phyloP scores from a whole-genome alignment of 2,329 filamentous ascomycete genomes.

The Parasarocladium wereldwijsianum region DNA sequence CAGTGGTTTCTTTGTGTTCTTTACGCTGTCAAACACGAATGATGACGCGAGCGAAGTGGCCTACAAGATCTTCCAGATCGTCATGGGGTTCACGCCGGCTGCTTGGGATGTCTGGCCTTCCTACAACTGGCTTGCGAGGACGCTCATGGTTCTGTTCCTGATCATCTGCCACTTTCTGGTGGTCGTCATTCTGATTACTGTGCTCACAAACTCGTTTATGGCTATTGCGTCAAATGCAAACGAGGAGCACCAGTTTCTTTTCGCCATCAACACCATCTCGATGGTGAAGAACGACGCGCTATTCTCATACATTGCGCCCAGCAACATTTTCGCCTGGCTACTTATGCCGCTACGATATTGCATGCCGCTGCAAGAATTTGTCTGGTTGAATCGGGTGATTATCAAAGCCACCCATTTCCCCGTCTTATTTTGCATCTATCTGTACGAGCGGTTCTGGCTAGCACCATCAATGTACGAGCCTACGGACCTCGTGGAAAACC shows the following conservation, averaged over 20 bases:
- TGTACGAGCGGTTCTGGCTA: constrained; percentile 73
- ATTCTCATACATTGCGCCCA: constrained; percentile 85
- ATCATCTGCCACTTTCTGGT: constrained; percentile 94
- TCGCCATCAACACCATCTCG: constrained; percentile 91
- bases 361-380: constrained; percentile 67
- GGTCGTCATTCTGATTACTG: constrained; percentile 85
- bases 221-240: constrained; percentile 84
- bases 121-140: constrained; percentile 67
- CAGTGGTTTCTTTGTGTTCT: constrained; percentile 91
- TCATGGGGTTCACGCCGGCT: constrained; percentile 92
- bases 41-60: constrained; percentile 58
- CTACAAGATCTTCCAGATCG: constrained; percentile 81
- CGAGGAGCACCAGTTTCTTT: constrained; percentile 84
- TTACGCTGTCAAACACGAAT: constrained; percentile 63
- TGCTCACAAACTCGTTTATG: constrained; percentile 96
- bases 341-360: constrained; percentile 69
- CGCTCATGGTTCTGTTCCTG: constrained; percentile 65
- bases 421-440: constrained; percentile 70
- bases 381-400: constrained; percentile 74
- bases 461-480: constrained; percentile 65
- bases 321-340: constrained; percentile 83
- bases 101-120: constrained; percentile 76
- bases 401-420: constrained; percentile 89
- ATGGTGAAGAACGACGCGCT: constrained; percentile 97
- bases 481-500: constrained; percentile 70